A percentile compares a stretch with the other conserved stretches of the same genome.
Conservation (phyloP, 345 rosid genomes). For the Noccaea bulbosa region DNA sequence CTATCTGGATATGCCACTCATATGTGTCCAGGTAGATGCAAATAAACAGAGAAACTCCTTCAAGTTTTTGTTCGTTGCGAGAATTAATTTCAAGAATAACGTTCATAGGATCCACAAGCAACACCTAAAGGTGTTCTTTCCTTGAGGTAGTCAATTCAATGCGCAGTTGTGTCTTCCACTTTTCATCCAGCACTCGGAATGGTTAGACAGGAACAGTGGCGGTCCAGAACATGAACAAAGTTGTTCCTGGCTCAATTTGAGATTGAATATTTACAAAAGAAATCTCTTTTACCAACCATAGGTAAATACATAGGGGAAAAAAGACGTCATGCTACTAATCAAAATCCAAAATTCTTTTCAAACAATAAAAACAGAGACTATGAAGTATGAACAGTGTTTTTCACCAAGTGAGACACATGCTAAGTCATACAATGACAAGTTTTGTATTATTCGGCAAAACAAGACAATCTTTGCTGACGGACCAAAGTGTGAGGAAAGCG, state of each 20-base stretch:
- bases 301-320: background rate
- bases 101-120: background rate
- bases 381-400: conserved; percentile 24
- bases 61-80: too few relatives aligned
- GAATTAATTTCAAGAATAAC: background rate
- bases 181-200: too few relatives aligned
- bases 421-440: conserved; percentile 43
- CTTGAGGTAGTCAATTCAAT: too few relatives aligned
- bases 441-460: conserved; percentile 42
- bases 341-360: conserved; percentile 23
- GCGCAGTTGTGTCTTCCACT: too few relatives aligned
- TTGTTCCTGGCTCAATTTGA: too few relatives aligned
- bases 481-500: conserved; percentile 2
- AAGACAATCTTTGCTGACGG: conserved; percentile 24
- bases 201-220: too few relatives aligned
- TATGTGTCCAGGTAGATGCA: too few relatives aligned
- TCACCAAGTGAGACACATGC: conserved; percentile 30
- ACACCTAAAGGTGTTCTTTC: background rate
- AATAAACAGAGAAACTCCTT: too few relatives aligned
- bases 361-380: conserved; percentile 18
- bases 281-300: too few relatives aligned
- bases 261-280: too few relatives aligned
- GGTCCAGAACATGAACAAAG: too few relatives aligned
- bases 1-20: too few relatives aligned
- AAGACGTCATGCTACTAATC: background rate